Conservation (phyloP, 495 filamentous ascomycete species). For the Lasiosphaeria miniovina region DNA sequence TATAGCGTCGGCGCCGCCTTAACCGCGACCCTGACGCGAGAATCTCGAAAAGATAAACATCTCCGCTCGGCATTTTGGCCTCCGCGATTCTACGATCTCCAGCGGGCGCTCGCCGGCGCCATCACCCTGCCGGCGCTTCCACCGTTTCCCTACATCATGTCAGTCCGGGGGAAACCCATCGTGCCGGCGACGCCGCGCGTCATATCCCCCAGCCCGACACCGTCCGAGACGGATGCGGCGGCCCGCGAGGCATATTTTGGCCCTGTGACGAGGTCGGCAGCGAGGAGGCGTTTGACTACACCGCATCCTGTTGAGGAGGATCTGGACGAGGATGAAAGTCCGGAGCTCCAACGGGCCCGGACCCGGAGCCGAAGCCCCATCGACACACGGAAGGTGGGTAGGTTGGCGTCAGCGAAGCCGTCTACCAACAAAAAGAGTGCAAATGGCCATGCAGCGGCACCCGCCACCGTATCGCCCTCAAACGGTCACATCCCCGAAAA, state of each 20-base stretch:
- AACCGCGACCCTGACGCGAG: slow-evolving; percentile 23
- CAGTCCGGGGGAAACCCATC: slow-evolving; percentile 30
- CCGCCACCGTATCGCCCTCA: background rate
- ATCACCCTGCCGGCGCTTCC: slow-evolving; percentile 48
- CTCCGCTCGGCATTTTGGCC: slow-evolving; percentile 44
- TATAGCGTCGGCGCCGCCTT: slow-evolving; percentile 3
- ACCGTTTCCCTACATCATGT: slow-evolving; percentile 43
- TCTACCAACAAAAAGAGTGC: slow-evolving; percentile 8
- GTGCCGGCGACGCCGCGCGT: slow-evolving; percentile 67
- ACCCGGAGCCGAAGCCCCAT: slow-evolving; percentile 52
- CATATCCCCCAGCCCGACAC: slow-evolving; percentile 66
- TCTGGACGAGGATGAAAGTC: slow-evolving; percentile 31
- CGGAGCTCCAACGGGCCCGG: slow-evolving; percentile 44
- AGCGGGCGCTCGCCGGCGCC: slow-evolving; percentile 51
- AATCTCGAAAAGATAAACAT: slow-evolving; percentile 49
- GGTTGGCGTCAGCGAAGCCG: slow-evolving; percentile 40
- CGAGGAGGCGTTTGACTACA: slow-evolving; percentile 47
- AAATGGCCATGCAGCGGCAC: slow-evolving; percentile 8
- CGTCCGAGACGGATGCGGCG: slow-evolving; percentile 51
- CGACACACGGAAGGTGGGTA: slow-evolving; percentile 46
- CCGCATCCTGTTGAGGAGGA: slow-evolving; percentile 41
- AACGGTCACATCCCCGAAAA: slow-evolving; percentile 17
- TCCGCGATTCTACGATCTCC: slow-evolving; percentile 40
- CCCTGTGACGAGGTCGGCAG: slow-evolving; percentile 63
- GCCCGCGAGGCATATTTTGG: slow-evolving; percentile 54